A percentile compares a stretch with the other conserved stretches of the same genome.
Evolutionary conservation across 2,329 filamentous ascomycete species (phyloP).

Genomic region (Acrocalymma vagum): DNA sequence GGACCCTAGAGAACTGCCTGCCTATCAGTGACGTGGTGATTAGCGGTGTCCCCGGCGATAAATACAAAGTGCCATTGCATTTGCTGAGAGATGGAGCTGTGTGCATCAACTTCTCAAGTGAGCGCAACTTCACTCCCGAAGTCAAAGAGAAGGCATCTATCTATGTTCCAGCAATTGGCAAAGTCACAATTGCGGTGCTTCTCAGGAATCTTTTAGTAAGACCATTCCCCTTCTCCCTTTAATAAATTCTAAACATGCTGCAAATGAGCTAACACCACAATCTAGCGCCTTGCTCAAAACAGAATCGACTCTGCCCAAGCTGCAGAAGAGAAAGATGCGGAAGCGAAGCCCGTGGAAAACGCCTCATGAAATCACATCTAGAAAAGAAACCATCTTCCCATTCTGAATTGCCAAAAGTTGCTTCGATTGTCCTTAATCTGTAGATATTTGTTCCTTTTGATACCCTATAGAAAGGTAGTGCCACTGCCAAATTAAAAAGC

Average conservation of each 20-base stretch:
- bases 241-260: not conserved
- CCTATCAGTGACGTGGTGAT: constrained; percentile 94
- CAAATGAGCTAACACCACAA: constrained; percentile 22
- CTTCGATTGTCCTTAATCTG: not conserved
- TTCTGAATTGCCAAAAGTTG: constrained; percentile 10
- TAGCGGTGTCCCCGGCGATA: constrained; percentile 86
- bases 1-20: constrained; percentile 80
- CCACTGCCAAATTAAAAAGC: constrained; percentile 22
- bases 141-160: constrained; percentile 97
- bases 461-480: constrained; percentile 39
- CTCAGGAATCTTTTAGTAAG: constrained; percentile 87
- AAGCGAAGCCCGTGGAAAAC: constrained; percentile 23
- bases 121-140: constrained; percentile 89
- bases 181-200: constrained; percentile 94
- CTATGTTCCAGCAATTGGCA: constrained; percentile 96
- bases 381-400: constrained; percentile 5
- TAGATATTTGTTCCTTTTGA: constrained; percentile 18
- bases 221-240: no score
- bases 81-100: constrained; percentile 88
- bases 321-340: constrained; percentile 22
- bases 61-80: constrained; percentile 87
- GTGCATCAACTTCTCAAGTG: constrained; percentile 98
- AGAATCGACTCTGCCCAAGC: constrained; percentile 42
- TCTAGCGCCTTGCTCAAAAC: constrained; percentile 55
- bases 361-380: not conserved